Evolutionary conservation across 2,329 filamentous ascomycete species (phyloP), one percentile per base, ranked within the genome.

Genomic region (Gaeumannomyces sp.): DNA sequence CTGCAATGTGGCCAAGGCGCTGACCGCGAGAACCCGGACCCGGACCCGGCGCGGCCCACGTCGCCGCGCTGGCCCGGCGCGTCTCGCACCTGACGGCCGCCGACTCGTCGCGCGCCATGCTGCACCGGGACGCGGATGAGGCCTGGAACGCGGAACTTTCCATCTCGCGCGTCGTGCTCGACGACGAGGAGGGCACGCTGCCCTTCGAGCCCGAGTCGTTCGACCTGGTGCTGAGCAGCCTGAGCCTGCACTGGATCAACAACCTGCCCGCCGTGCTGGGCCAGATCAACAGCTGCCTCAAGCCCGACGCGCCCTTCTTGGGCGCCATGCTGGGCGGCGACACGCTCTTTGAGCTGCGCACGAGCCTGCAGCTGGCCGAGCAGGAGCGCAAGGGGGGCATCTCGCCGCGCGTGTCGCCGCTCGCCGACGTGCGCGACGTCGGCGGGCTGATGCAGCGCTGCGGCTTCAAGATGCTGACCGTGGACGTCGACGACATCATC

Each of bases 261-360:
- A 92, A 99, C 75, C 85, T 99, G 6, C 95, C 95, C 0, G 91
- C 90, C 1, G 81, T 96, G 14, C 83, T 99, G 2, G 82, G 88
- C 1, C 92, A 96, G 73, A 89, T 97, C 73, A 96, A 97, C 80
- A 84, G 85, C 69, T 81, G 96, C 45, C 83, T 99, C 31, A 96
- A 96, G 76, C 93, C 94, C 0, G 95, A 99, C 75, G 84, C 85
- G 65, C 93, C 96, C 1, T 97, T 99, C 73, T 88, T 99, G 60
- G 94, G 91, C 19, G 94, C 94, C 69, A 99, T 99, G 93, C 89
- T 97, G 67, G 95, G 95, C 65, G 95, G 95, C 0, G 95, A 99
- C 76, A 94, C 91, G 10, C 83, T 99, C 1, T 99, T 89, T 74
- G 95, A 99, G 80, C 83, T 99, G 64, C 91, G 95, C 45, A 96